Evolutionary conservation across 2,329 filamentous ascomycete species (phyloP), one percentile per base, ranked within the genome.

Genomic region (Arthroderma sp.): DNA sequence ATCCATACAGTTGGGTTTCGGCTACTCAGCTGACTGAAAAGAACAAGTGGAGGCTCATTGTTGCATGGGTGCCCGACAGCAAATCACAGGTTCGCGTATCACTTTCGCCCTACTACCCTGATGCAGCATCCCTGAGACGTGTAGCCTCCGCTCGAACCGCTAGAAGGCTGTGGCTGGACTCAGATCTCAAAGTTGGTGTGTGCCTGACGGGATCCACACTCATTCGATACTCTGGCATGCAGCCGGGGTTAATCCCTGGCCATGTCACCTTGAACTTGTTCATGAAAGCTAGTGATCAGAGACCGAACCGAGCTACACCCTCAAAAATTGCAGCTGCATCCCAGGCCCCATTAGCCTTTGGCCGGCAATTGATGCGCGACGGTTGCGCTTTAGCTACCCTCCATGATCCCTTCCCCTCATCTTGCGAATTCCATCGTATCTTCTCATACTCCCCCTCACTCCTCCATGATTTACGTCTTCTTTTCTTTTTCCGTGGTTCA

Each of bases 11-110:
- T 51, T 55, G 62, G 62, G 60, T 56, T 55, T 50, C 47, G 56
- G 48, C 52, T 51, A 54, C 45, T 66, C 63, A 59, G 61, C 62
- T 66, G 63, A 64, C 58, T 52, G 48, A 51, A 56, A 38, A 30
- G 43, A 27, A 47, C 29, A 36, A 40, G 36, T 31, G 42, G 32
- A 41, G 40, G 31, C 42, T 40, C 40, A 32, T 42, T 45, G 30
- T 29, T 43, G 50, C 47, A 48, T 50, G 29, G 29, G 32, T 36
- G 29, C 31, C 15, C 39, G 42, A 44, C 38, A 50, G 44, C 49
- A 43, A 49, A 47, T 50, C 42, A 46, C 22, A 43, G 29, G 29
- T 47, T 40, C 43, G 36, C 36, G 8, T 38, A 15, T 29, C 30
- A 8, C 29, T 39, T 27, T 29, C 38, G 29, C 27, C 30, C 38